phyloP scores from a whole-genome alignment of 345 rosid genomes.

The Salix viminalis region DNA sequence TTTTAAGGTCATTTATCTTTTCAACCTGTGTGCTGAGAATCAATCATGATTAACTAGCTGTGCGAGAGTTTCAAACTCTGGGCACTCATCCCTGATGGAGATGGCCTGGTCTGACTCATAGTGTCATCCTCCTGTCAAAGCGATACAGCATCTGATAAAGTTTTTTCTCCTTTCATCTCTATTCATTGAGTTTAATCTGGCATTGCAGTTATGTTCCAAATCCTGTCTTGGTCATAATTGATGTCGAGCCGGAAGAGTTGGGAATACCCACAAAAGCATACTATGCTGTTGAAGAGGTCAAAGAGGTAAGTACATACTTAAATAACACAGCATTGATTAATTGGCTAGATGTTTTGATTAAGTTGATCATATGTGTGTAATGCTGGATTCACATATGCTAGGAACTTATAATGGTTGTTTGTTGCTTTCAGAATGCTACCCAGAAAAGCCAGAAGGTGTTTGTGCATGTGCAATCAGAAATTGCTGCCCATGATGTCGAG shows the following conservation, averaged over 20 bases:
- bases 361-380: neutral
- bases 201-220: constrained; percentile 66
- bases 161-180: neutral
- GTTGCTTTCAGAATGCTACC: constrained; percentile 67
- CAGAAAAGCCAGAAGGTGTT: constrained; percentile 89
- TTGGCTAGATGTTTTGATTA: neutral
- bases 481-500: constrained; percentile 95
- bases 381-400: neutral
- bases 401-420: neutral
- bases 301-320: constrained; percentile 47
- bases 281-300: constrained; percentile 88
- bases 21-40: neutral
- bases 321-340: neutral
- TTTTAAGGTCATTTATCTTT: neutral
- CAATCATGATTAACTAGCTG: neutral
- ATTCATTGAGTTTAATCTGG: neutral
- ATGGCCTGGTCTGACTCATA: neutral
- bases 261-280: constrained; percentile 93
- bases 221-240: constrained; percentile 88
- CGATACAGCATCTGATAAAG: too few relatives aligned
- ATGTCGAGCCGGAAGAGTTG: constrained; percentile 88
- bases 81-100: neutral
- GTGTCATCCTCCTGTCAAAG: neutral
- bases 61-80: neutral
- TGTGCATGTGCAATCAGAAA: constrained; percentile 76